Conservation (phyloP, 352 stramenopile genomes). For the Pythium volutum region DNA sequence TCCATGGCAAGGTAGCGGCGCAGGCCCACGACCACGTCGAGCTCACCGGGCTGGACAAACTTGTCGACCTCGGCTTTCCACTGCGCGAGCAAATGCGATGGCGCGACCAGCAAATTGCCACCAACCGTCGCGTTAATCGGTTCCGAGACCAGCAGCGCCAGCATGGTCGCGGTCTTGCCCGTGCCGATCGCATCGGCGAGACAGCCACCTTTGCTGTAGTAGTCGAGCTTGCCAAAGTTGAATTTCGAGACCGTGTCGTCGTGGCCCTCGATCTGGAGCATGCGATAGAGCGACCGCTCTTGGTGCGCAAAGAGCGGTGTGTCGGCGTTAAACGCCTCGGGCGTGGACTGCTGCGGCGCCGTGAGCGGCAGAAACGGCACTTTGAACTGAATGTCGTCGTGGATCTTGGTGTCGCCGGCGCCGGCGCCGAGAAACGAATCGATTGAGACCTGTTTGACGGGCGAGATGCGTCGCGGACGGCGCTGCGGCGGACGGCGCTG, state of each 20-base stretch:
- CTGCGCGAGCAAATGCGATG: constrained; percentile 75
- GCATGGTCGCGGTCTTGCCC: constrained; percentile 82
- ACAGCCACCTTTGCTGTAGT: constrained; percentile 66
- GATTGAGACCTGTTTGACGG: constrained; percentile 49
- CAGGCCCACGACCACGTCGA: constrained; percentile 72
- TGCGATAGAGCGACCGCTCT: constrained; percentile 78
- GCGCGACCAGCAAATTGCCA: constrained; percentile 71
- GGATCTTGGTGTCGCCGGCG: constrained; percentile 26
- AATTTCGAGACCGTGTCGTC: constrained; percentile 62
- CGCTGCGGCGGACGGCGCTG: background rate
- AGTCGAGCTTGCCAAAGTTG: constrained; percentile 75
- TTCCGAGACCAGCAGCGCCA: constrained; percentile 68
- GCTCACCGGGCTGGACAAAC: constrained; percentile 58
- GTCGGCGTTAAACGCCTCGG: constrained; percentile 38
- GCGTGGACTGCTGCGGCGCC: constrained; percentile 60
- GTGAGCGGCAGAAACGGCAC: constrained; percentile 81
- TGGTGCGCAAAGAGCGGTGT: constrained; percentile 79
- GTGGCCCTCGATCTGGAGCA: constrained; percentile 75
- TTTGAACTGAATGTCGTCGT: constrained; percentile 74
- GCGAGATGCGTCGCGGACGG: constrained; percentile 8
- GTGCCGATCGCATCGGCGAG: constrained; percentile 80
- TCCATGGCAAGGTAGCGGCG: constrained; percentile 52
- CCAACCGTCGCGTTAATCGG: constrained; percentile 42
- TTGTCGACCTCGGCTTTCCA: constrained; percentile 81
- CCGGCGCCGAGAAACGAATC: constrained; percentile 42